Evolutionary conservation across 78 protist species (phyloP), one percentile per base, ranked within the genome.

Genomic region (Fonticula alba): DNA sequence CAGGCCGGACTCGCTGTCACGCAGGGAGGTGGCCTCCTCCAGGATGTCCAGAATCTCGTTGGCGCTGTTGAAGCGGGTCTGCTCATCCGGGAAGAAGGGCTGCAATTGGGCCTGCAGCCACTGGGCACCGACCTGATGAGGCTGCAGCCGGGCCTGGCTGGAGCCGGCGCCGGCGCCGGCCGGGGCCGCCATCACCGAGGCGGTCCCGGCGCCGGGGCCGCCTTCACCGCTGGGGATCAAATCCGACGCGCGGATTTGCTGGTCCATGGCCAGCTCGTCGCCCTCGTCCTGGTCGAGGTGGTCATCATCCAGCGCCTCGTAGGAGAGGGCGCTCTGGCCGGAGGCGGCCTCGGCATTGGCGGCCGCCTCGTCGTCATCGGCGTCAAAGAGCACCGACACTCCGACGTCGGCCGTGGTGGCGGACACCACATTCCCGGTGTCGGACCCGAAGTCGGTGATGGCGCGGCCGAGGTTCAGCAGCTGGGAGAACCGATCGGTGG

Each of bases 81-180:
- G 17, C 24, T 82, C 82, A 55, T 83, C 89, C 3, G 24, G 36
- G 64, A 7, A 36, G 3, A 32, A 64, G 29, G 40, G 46, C 50
- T 66, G 74, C 17, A 75, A 70, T 36, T 78, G 59, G 46, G 87
- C 69, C 56, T 76, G 84, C 57, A 81, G 76, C 92, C 88, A 86
- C 66, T 56, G 77, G 15, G 84, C 85, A 49, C 69, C 84, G 22
- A 79, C 55, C 31, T 62, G 78, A 17, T 46, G 24, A n/a, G 80
- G 69, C 38, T 60, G 58, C 14, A 75, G 35, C 24, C 31, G 15
- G 49, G 36, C 60, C n/a, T 2, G 6, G 62, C 13, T 52, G 37
- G 0, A 1, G 40, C 35, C 69, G 22, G 59, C 47, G 7, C 0
- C n/a, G n/a, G n/a, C n/a, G n/a, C n/a, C n/a, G n/a, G n/a, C n/a